A percentile compares a stretch with the other conserved stretches of the same genome.
These are phyloP conservation scores for Bondarzewia mesenterica DNA, from an alignment of 1,284 basidiomycete species.

Conservation along the genomic window DNA sequence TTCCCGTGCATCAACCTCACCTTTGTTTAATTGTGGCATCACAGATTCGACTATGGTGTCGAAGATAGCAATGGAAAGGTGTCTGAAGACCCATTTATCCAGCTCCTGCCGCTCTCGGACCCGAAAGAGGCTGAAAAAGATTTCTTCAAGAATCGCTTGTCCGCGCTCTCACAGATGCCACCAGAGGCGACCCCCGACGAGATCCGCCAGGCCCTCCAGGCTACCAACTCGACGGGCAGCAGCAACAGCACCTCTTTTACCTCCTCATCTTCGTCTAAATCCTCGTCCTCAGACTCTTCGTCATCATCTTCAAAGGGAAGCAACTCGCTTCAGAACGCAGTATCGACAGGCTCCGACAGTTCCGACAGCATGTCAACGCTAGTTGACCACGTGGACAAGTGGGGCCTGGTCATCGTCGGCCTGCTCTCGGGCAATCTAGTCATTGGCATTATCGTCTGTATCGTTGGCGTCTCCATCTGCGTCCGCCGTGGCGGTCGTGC, in stretches of 20 bases:
- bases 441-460: constrained; percentile 1
- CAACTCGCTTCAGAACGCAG: not conserved
- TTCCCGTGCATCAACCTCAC: not conserved
- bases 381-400: not conserved
- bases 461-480: not conserved
- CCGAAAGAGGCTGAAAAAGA: not conserved
- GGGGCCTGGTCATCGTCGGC: constrained; percentile 1
- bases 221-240: not conserved
- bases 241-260: not conserved
- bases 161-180: not conserved
- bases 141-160: not conserved
- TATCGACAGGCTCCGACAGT: not conserved
- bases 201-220: not conserved
- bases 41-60: constrained; percentile 4
- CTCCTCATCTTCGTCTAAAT: not conserved
- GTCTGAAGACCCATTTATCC: not conserved
- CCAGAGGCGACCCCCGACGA: not conserved
- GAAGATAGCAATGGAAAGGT: not conserved
- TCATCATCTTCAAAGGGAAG: not conserved
- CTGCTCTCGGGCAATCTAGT: constrained; percentile 2
- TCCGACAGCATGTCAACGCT: not conserved
- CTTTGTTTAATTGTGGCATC: not conserved
- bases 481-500: not conserved
- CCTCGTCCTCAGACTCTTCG: not conserved
- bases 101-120: not conserved